Base-by-base conservation (phyloP, 306 rosid species). In the Hylodesmum podocarpum region DNA sequence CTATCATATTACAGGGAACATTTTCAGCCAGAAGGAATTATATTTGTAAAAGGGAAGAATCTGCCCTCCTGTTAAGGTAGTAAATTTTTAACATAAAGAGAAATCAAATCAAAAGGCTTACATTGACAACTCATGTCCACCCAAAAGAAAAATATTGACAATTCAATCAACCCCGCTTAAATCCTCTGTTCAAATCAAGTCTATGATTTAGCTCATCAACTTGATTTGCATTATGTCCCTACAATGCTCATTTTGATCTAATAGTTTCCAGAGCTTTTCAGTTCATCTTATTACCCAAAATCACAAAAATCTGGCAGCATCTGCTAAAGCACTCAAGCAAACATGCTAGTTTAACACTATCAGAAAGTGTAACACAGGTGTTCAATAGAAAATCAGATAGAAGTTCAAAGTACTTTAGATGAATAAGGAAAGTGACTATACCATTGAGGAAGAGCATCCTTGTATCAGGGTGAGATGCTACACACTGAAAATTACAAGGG, bases 381-480 rank as follows among this genome's bases (percentile, higher is more conserved):
- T 61, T 70, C 19, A 78, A 65, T 67, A 54, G 24, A 57, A 63
- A 43, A 29, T 5, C 39, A 43, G 55, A 46, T 10, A 64, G 22
- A 66, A 69, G 50, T 67, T 66, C 36, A 54, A 64, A 87, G 69
- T 70, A 18, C 68, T 73, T 50, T 21, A 18, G 64, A 74, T 74
- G 36, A 74, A 25, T 28, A 73, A 79, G 78, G 80, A 66, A 83
- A 80, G 77, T 18, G 57, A 68, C 25, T 63, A 87, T 91, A 94
- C 98, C 98, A 16, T 91, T 90, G 18, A 91, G 95, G 83, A 94
- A 94, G 64, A 86, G 63, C 96, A 87, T 94, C 85, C 97, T 85
- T 33, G 98, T 91, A 71, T 90, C 98, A 8, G 97, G 93, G 82
- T 94, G 97, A 66, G 98, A 94, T 6, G 98, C 98, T 66, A 94